Evolutionary conservation across 345 rosid genomes (phyloP).

Genomic region (Populus nigra): DNA sequence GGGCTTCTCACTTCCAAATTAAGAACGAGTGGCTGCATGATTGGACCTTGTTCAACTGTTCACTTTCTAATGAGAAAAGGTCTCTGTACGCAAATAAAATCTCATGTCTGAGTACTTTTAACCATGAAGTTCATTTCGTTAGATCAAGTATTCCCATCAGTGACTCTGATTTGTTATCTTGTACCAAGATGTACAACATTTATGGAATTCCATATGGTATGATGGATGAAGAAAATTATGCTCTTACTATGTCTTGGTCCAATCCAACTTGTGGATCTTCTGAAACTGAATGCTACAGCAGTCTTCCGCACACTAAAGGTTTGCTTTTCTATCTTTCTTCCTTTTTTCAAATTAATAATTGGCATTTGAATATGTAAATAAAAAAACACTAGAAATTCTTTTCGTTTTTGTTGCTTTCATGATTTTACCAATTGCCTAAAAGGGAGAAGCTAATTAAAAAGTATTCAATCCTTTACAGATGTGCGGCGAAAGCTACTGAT

Average conservation of each 20-base stretch:
- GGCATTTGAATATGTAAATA: no score
- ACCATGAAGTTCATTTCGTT: neutral
- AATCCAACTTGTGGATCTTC: neutral
- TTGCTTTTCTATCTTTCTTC: neutral
- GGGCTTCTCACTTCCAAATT: constrained; percentile 13
- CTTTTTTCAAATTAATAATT: neutral
- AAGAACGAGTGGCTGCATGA: fast-evolving
- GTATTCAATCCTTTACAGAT: no score
- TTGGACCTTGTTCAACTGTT: constrained; percentile 3
- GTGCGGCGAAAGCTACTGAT: no score
- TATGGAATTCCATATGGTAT: neutral
- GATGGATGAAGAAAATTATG: neutral
- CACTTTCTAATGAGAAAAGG: neutral
- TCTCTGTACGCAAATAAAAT: fast-evolving
- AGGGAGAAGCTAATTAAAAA: no score
- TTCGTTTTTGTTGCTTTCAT: neutral
- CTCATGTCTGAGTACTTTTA: neutral
- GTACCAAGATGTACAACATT: constrained; percentile 13
- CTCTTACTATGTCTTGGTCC: neutral
- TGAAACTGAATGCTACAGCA: neutral
- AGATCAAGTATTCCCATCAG: fast-evolving
- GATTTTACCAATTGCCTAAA: neutral
- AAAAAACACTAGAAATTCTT: no score
- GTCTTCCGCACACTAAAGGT: neutral
- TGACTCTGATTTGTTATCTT: neutral